phyloP scores from a whole-genome alignment of 225 moss, liverwort and hornwort genomes.

The Antitrichia curtipendula region DNA sequence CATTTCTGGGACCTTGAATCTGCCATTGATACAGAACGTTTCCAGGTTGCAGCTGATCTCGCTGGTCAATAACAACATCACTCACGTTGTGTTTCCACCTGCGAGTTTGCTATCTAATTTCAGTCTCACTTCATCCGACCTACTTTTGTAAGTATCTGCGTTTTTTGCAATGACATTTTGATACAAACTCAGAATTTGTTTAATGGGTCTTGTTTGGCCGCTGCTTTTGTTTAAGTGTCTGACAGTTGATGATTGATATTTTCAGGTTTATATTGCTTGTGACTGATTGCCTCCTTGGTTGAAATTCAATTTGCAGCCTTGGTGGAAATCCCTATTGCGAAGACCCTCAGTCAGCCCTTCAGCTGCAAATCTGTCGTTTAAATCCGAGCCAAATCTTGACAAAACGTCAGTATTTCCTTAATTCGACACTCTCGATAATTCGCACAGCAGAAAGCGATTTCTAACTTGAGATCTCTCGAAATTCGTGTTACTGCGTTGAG shows the following conservation, averaged over 20 bases:
- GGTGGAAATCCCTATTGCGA: conserved; percentile 21
- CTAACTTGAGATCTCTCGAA: neutral
- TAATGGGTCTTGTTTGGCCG: neutral
- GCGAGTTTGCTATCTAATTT: conserved; percentile 5
- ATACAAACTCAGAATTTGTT: neutral
- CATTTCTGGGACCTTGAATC: conserved; percentile 6
- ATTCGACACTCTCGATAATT: neutral
- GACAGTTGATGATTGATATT: neutral
- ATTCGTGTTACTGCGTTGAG: neutral
- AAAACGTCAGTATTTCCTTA: conserved; percentile 1
- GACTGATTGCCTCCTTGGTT: neutral
- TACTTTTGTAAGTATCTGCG: conserved; percentile 20
- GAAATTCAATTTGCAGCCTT: conserved; percentile 7
- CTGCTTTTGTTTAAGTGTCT: neutral
- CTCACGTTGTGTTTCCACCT: neutral
- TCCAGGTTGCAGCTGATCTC: conserved; percentile 18
- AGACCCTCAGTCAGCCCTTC: conserved; percentile 6
- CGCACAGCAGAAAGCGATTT: neutral
- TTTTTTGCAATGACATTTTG: neutral
- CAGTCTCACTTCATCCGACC: conserved; percentile 4
- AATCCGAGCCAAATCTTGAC: neutral
- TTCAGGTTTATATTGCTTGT: neutral
- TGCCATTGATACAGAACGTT: neutral
- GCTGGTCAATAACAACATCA: conserved; percentile 19
- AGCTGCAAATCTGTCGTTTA: conserved; percentile 22